Evolutionary conservation across 495 filamentous ascomycete genomes (phyloP).

Genomic region (Lepidopterella palustris): DNA sequence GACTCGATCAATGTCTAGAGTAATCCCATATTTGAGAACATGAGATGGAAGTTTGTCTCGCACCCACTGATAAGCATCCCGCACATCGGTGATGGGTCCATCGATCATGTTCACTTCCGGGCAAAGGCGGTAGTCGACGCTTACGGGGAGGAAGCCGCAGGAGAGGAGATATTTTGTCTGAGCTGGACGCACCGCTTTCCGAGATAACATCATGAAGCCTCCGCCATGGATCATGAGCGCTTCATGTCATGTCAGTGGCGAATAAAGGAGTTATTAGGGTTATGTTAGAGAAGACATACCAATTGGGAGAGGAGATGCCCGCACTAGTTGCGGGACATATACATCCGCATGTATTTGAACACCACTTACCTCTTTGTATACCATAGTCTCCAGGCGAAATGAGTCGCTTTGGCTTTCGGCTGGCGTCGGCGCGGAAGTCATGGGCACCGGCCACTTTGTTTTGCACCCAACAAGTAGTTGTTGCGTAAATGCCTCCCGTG

Average conservation of each 20-base stretch:
- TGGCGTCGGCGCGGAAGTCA: no score
- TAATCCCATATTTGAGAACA: not conserved
- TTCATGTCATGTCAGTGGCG: no score
- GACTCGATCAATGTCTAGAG: not conserved
- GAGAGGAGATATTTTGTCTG: not conserved
- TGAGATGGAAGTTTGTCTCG: not conserved
- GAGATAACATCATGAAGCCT: constrained; percentile 6
- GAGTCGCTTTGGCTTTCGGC: no score
- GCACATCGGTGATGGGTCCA: constrained; percentile 5
- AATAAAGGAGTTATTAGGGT: no score
- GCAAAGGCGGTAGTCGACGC: constrained; percentile 7
- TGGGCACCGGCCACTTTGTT: no score
- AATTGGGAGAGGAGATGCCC: no score
- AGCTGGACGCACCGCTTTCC: not conserved
- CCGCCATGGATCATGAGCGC: constrained; percentile 11
- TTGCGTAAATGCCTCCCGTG: not conserved
- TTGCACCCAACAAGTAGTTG: constrained; percentile 12
- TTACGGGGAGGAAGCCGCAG: constrained; percentile 4
- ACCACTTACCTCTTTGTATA: constrained; percentile 10
- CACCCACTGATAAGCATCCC: not conserved
- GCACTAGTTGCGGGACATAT: constrained; percentile 44
- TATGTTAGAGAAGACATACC: no score
- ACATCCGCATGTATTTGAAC: constrained; percentile 40
- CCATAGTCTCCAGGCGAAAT: no score
- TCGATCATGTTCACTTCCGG: not conserved